Evolutionary conservation across 495 filamentous ascomycete genomes (phyloP).

Genomic region (Hapsidospora chrysogenum): DNA sequence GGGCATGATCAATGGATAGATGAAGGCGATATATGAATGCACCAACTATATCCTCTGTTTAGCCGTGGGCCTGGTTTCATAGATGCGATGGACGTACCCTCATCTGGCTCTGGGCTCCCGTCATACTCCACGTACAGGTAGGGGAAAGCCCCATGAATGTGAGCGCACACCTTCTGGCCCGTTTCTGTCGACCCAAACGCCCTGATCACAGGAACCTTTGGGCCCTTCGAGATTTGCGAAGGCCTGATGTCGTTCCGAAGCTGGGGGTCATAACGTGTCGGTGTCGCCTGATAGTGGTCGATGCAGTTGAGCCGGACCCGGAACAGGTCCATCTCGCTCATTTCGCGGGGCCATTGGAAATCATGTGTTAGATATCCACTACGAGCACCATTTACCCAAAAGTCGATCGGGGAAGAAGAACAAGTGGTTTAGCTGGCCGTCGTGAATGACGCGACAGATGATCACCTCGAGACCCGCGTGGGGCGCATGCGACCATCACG

Average conservation of each 20-base stretch:
- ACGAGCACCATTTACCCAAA: too few relatives aligned
- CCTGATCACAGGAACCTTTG: slow-evolving; percentile 72
- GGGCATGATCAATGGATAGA: slow-evolving; percentile 67
- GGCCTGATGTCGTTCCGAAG: slow-evolving; percentile 40
- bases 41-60: too few relatives aligned
- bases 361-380: too few relatives aligned
- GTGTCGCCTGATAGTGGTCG: slow-evolving; percentile 72
- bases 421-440: too few relatives aligned
- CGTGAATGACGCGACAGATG: too few relatives aligned
- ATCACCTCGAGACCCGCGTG: too few relatives aligned
- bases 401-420: too few relatives aligned
- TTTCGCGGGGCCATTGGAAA: not conserved
- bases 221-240: slow-evolving; percentile 35
- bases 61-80: too few relatives aligned
- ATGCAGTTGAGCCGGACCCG: slow-evolving; percentile 86
- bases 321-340: slow-evolving; percentile 41
- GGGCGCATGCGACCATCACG: too few relatives aligned
- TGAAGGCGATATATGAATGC: slow-evolving; percentile 57
- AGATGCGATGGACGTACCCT: too few relatives aligned
- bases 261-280: slow-evolving; percentile 67
- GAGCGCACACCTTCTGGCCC: slow-evolving; percentile 90
- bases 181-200: slow-evolving; percentile 89
- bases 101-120: slow-evolving; percentile 45
- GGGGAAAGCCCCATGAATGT: slow-evolving; percentile 90
- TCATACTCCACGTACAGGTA: slow-evolving; percentile 86